Percentiles rank a stretch among this genome's conserved stretches.
These are phyloP conservation scores for Ceratobasidium theobromae DNA, from an alignment of 1,284 basidiomycete genomes.

Conservation along the genomic window DNA sequence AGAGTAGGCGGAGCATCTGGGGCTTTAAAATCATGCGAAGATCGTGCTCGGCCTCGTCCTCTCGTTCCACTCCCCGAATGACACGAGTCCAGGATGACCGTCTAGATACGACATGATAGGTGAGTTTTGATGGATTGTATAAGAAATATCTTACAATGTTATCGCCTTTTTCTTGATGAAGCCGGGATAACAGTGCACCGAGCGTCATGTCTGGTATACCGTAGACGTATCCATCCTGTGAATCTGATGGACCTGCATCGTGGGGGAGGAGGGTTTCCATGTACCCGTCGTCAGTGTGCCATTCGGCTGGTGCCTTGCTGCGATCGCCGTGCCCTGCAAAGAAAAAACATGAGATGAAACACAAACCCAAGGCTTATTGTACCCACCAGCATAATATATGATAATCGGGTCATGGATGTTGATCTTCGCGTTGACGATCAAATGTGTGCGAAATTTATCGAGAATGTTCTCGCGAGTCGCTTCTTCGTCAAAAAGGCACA, in stretches of 20 bases:
- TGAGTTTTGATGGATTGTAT: background rate
- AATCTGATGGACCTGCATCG: background rate
- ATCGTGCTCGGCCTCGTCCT: background rate
- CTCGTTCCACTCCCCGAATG: slow-evolving; percentile 1
- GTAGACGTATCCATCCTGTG: background rate
- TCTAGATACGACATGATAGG: background rate
- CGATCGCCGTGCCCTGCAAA: slow-evolving; percentile 5
- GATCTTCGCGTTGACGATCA: slow-evolving; percentile 9
- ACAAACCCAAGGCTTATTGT: background rate
- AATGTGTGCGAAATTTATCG: background rate
- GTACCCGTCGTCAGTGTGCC: background rate
- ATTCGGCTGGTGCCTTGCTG: background rate
- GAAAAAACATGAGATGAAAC: background rate
- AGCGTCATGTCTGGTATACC: slow-evolving; percentile 27
- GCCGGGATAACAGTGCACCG: background rate
- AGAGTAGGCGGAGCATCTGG: background rate
- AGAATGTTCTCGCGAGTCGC: slow-evolving; percentile 14
- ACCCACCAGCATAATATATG: slow-evolving; percentile 22
- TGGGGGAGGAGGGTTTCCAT: slow-evolving; percentile 6
- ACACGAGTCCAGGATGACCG: slow-evolving; percentile 19
- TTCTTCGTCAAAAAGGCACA: background rate
- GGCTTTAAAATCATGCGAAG: background rate
- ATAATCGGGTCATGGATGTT: slow-evolving; percentile 5
- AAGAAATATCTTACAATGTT: background rate
- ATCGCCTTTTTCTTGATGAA: slow-evolving; percentile 7